Evolutionary conservation across 2,329 filamentous ascomycete genomes (phyloP), one percentile per base, ranked within the genome.

Genomic region (Neopestalotiopsis clavispora): DNA sequence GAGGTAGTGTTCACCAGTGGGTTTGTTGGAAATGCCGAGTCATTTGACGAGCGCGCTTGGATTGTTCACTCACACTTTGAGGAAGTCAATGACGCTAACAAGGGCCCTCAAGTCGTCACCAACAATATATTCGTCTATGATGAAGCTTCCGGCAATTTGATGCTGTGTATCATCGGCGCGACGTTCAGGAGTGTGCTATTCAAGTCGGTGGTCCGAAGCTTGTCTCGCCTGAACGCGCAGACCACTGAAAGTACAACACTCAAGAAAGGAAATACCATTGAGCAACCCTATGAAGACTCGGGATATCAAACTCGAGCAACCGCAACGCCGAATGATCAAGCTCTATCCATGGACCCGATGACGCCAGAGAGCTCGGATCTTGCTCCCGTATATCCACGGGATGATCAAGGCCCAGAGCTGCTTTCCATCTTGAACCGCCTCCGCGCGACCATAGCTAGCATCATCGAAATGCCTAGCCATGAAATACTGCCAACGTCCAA

Each of bases 111-210:
- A 30, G 56, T 30, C 23, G 20, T 32, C 58, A 13, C 66, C 3
- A 74, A 74, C 23, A 72, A 75, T 60, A 71, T 74, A 14, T 74
- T 74, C 42, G 73, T 75, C 6, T 70, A 66, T 28, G 71, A 75
- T n/a, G 32, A 68, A 0, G 52, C 20, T 2, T 66, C 69, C 2
- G 67, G 68, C 3, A 32, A 60, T 3, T 23, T 74, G 7, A 68
- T 74, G 1, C 42, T 73, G 6, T 66, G 66, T 13, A 49, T 74
- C 23, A 34, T 74, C 6, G 74, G 72, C 1, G 74, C 72, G 10
- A 68, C 61, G 28, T 75, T 75, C 65, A 69, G 66, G 23, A 64
- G 69, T 17, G 73, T 75, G 3, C 65, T 68, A 2, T 62, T 72
- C n/a, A 72, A 67, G 28, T 71, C 75, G n/a, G 38, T 73, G 17